Evolutionary conservation across 345 rosid genomes (phyloP), one percentile per base, ranked within the genome.

Genomic region (Dipteronia sinensis): DNA sequence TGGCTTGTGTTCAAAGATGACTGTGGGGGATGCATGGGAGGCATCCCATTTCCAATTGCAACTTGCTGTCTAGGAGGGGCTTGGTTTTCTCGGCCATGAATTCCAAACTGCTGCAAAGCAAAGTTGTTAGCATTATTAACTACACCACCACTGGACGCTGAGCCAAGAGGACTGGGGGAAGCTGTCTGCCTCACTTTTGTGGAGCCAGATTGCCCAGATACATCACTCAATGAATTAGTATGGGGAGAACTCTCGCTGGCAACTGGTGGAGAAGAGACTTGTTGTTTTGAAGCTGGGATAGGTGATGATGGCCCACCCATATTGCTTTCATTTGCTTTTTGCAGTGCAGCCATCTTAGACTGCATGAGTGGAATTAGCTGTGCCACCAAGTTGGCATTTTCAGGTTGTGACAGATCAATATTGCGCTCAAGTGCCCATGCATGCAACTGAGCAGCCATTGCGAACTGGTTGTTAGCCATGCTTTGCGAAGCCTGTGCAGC

Each of bases 351-450:
- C 87, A 97, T 94, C 83, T 92, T 93, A 64, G 94, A 81, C 85
- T 96, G 97, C 90, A 92, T 86, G 34, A 88, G 79, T 27, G 91
- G 94, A 73, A 97, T 81, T 47, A 97, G 88, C 81, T 94, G 97
- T 10, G 92, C 86, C 90, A 93, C 81, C 90, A 94, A 85, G 83
- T 81, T 94, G 81, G 94, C 93, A 83, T 97, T 93, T 83, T 87
- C 93, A 81, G 99, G 98, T 67, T 83, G 94, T n/a, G 98, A 87
- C 74, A 93, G 84, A 86, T 97, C 99, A 79, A 97, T 86, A 84
- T 94, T 93, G 40, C 83, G 89, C 83, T 94, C 98, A 71, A 85
- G 86, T 74, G 92, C 98, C 98, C 94, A 93, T 63, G 97, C 92
- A 82, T 90, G 98, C 86, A 91, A 73, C 85, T 94, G 99, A 69